Conservation (phyloP, 2,329 filamentous ascomycete genomes). For the Ophiostoma himal-ulmi region DNA sequence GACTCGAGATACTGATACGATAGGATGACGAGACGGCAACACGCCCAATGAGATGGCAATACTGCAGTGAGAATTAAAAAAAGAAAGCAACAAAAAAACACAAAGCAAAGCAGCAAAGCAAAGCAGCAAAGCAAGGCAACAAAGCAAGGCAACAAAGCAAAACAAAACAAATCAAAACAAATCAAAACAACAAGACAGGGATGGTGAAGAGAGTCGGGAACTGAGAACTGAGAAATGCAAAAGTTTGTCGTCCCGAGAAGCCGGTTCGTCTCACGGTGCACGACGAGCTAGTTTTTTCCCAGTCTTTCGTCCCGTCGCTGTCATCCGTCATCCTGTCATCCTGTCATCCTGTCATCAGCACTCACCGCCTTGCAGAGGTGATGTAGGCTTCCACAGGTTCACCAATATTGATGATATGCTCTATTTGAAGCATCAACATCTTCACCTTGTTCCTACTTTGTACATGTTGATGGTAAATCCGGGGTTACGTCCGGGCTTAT, state of each 20-base stretch:
- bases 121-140: too few relatives aligned
- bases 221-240: too few relatives aligned
- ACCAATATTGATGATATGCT: background rate
- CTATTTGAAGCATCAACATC: background rate
- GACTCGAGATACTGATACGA: too few relatives aligned
- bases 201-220: background rate
- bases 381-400: too few relatives aligned
- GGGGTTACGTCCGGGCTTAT: conserved; percentile 5
- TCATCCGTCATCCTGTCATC: too few relatives aligned
- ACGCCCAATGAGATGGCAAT: too few relatives aligned
- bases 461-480: background rate
- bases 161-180: background rate
- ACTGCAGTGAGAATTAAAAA: background rate
- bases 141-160: background rate
- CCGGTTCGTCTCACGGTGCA: background rate
- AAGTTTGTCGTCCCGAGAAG: background rate
- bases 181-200: background rate
- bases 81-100: background rate
- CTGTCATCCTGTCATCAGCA: background rate
- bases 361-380: too few relatives aligned
- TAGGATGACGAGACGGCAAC: too few relatives aligned
- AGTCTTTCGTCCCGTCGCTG: background rate
- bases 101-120: too few relatives aligned
- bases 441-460: background rate
- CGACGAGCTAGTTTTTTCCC: too few relatives aligned